Conservation (phyloP, 108 stramenopile genomes). For the Nitzschia putrida region DNA sequence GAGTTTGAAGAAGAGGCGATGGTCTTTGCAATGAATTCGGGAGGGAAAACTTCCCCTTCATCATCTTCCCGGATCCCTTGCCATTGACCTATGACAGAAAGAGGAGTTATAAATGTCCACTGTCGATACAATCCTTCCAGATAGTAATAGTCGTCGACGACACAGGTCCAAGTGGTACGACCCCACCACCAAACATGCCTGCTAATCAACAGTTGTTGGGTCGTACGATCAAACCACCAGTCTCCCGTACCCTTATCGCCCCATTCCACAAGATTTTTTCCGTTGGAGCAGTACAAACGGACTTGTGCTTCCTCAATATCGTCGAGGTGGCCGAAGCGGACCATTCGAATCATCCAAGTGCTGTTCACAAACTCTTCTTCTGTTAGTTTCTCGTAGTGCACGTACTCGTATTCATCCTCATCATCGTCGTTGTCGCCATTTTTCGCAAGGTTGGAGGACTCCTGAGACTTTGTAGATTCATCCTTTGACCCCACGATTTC, state of each 20-base stretch:
- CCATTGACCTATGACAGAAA: constrained; percentile 80
- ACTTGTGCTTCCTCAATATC: constrained; percentile 81
- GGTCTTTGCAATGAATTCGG: no score
- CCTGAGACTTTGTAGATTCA: not conserved
- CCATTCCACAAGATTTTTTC: constrained; percentile 74
- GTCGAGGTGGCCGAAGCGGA: constrained; percentile 49
- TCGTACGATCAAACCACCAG: constrained; percentile 75
- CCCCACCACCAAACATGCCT: constrained; percentile 72
- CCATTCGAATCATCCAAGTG: constrained; percentile 83
- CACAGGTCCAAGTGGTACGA: constrained; percentile 79
- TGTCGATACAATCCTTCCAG: constrained; percentile 79
- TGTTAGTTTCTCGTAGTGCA: constrained; percentile 72
- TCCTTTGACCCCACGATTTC: not conserved
- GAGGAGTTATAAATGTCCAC: constrained; percentile 74
- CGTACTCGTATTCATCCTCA: constrained; percentile 78
- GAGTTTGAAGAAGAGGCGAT: no score
- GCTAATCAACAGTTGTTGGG: constrained; percentile 71
- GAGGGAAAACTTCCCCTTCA: no score
- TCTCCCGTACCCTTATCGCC: constrained; percentile 69
- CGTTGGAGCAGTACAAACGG: constrained; percentile 62
- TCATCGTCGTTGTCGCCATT: constrained; percentile 29
- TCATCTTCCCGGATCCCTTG: constrained; percentile 54
- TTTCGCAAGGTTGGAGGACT: not conserved
- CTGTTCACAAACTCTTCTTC: constrained; percentile 76
- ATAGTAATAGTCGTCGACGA: constrained; percentile 81